These are phyloP conservation scores for Furculomyces boomerangus DNA, from an alignment of 371 early-diverging fungal species.

Conservation along the genomic window DNA sequence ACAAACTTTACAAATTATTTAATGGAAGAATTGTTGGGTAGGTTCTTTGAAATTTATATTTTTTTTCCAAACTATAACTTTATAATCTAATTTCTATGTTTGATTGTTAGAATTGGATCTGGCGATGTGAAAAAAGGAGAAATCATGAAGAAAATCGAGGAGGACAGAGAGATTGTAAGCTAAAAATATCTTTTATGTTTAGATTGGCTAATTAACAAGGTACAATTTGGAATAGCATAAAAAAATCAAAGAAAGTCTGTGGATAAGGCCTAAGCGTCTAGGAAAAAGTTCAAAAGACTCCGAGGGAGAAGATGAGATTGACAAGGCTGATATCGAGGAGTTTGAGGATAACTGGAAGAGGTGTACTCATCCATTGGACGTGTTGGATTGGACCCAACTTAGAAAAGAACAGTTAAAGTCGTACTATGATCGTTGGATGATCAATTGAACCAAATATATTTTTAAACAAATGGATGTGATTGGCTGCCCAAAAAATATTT, in stretches of 20 bases:
- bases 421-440: too few relatives aligned
- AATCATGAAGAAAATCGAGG: constrained; percentile 54
- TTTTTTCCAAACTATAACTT: too few relatives aligned
- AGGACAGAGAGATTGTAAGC: constrained; percentile 47
- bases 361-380: constrained; percentile 29
- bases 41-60: too few relatives aligned
- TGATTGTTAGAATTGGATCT: constrained; percentile 3
- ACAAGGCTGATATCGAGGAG: constrained; percentile 34
- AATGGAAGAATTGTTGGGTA: not conserved
- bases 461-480: too few relatives aligned
- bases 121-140: constrained; percentile 29
- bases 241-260: constrained; percentile 47
- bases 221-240: constrained; percentile 29
- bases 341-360: constrained; percentile 43
- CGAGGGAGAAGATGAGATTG: too few relatives aligned
- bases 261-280: too few relatives aligned
- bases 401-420: too few relatives aligned
- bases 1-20: constrained; percentile 6
- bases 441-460: too few relatives aligned
- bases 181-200: constrained; percentile 3
- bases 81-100: constrained; percentile 1
- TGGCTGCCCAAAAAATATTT: too few relatives aligned
- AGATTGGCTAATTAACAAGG: not conserved
- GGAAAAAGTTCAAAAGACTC: too few relatives aligned
- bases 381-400: too few relatives aligned